These are phyloP conservation scores for Microbotryum violaceum DNA, from an alignment of 1,284 basidiomycete genomes.

Conservation along the genomic window DNA sequence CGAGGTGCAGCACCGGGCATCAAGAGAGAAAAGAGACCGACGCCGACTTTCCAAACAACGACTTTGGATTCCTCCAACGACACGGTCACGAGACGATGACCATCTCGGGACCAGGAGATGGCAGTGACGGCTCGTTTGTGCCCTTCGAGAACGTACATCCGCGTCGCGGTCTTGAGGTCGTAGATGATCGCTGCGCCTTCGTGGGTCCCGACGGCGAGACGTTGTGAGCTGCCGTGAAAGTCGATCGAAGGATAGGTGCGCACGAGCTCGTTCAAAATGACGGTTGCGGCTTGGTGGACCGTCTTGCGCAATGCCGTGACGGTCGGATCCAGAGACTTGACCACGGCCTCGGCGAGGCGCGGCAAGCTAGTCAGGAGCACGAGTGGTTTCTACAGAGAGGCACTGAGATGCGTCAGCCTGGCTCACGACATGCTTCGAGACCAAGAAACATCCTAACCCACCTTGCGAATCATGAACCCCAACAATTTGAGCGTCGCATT, in stretches of 20 bases:
- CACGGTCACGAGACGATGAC: conserved; percentile 75
- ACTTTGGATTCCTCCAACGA: conserved; percentile 74
- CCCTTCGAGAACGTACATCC: conserved; percentile 88
- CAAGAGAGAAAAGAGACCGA: conserved; percentile 58
- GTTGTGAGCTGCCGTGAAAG: conserved; percentile 77
- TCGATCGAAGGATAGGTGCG: conserved; percentile 81
- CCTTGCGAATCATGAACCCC: conserved; percentile 86
- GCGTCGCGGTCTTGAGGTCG: conserved; percentile 89
- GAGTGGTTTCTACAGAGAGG: conserved; percentile 58
- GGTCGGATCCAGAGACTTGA: conserved; percentile 92
- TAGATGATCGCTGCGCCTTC: conserved; percentile 74
- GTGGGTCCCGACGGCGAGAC: conserved; percentile 84
- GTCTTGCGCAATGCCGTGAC: conserved; percentile 73
- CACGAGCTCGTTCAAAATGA: conserved; percentile 83
- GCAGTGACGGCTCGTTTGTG: conserved; percentile 72
- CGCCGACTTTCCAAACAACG: conserved; percentile 44
- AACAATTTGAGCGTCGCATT: conserved; percentile 87
- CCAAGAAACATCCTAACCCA: conserved; percentile 35
- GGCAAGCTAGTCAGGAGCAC: conserved; percentile 81
- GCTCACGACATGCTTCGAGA: neutral
- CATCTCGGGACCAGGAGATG: conserved; percentile 85
- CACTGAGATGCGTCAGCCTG: neutral
- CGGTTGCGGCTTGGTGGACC: conserved; percentile 81
- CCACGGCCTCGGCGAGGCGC: conserved; percentile 84
- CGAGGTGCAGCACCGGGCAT: conserved; percentile 82